These are phyloP conservation scores for Pythium diclinum DNA, from an alignment of 352 stramenopile species.

Conservation along the genomic window DNA sequence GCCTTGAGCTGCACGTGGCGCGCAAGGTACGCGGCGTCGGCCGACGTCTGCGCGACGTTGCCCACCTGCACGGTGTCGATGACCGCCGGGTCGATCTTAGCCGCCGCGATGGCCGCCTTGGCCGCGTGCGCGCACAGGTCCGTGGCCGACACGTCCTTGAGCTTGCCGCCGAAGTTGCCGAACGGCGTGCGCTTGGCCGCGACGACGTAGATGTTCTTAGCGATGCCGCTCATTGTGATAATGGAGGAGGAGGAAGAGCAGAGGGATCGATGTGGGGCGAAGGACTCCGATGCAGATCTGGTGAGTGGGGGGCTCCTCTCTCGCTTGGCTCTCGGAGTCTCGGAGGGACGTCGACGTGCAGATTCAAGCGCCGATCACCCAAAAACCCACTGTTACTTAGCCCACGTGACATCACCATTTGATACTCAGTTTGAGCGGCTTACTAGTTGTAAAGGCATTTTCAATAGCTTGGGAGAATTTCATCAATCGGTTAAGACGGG, in stretches of 20 bases:
- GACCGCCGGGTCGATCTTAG: conserved; percentile 79
- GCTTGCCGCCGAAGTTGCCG: conserved; percentile 91
- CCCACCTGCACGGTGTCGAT: conserved; percentile 95
- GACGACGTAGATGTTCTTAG: conserved; percentile 94
- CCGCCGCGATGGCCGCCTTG: conserved; percentile 77
- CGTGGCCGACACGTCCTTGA: conserved; percentile 91
- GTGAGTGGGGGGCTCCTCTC: not conserved
- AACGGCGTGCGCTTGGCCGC: conserved; percentile 96
- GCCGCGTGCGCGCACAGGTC: conserved; percentile 88
- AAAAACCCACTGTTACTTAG: not conserved
- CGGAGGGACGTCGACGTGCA: conserved; percentile 6
- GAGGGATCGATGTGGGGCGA: not conserved
- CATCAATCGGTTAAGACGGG: not conserved
- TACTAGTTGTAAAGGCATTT: not conserved
- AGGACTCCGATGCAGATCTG: conserved; percentile 12
- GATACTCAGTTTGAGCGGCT: not conserved
- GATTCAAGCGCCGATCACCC: conserved; percentile 4
- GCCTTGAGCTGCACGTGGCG: conserved; percentile 94
- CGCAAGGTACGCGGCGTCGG: conserved; percentile 93
- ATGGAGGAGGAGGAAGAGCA: not conserved
- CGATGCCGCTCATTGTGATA: conserved; percentile 32
- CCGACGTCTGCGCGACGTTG: conserved; percentile 95
- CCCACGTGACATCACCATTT: not conserved
- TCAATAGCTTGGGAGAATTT: too few relatives aligned
- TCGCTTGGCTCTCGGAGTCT: not conserved